Evolutionary conservation across 495 filamentous ascomycete species (phyloP).

Genomic region (Trichocladium antarcticum): DNA sequence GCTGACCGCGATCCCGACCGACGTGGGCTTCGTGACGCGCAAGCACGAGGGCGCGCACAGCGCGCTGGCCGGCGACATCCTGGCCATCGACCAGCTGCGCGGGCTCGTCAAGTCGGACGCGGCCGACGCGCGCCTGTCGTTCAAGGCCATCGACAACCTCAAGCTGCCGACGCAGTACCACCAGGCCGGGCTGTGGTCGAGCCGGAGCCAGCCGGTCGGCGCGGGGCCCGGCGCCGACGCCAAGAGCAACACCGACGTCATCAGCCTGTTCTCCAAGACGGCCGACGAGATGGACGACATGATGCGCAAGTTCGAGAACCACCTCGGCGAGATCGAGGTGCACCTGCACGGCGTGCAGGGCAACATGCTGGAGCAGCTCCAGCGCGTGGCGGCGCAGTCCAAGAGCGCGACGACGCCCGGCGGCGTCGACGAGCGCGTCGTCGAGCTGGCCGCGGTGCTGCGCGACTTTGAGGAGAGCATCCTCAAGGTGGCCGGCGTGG

Average conservation of each 20-base stretch:
- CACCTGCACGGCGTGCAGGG: constrained; percentile 68
- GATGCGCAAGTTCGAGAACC: constrained; percentile 53
- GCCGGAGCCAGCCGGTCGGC: constrained; percentile 27
- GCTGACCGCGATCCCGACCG: constrained; percentile 54
- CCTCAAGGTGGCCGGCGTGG: constrained; percentile 58
- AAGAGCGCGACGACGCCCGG: constrained; percentile 23
- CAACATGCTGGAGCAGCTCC: constrained; percentile 56
- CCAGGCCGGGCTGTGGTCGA: constrained; percentile 45
- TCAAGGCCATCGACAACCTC: constrained; percentile 65
- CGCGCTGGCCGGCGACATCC: constrained; percentile 59
- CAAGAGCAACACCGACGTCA: constrained; percentile 50
- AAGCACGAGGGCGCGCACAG: constrained; percentile 64
- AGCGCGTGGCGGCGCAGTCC: constrained; percentile 48
- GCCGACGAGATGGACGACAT: constrained; percentile 60
- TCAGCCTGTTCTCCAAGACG: constrained; percentile 64
- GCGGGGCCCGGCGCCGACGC: constrained; percentile 39
- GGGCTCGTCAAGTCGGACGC: constrained; percentile 54
- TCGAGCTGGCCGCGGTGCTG: constrained; percentile 53
- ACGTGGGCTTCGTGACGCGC: constrained; percentile 61
- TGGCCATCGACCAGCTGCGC: constrained; percentile 56
- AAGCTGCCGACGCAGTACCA: constrained; percentile 68
- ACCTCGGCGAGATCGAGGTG: constrained; percentile 69
- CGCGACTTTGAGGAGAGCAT: constrained; percentile 71
- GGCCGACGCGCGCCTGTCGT: constrained; percentile 58
- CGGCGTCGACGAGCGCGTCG: constrained; percentile 31